These are phyloP conservation scores for Suillus brevipes DNA, from an alignment of 768 basidiomycete species.

Conservation along the genomic window DNA sequence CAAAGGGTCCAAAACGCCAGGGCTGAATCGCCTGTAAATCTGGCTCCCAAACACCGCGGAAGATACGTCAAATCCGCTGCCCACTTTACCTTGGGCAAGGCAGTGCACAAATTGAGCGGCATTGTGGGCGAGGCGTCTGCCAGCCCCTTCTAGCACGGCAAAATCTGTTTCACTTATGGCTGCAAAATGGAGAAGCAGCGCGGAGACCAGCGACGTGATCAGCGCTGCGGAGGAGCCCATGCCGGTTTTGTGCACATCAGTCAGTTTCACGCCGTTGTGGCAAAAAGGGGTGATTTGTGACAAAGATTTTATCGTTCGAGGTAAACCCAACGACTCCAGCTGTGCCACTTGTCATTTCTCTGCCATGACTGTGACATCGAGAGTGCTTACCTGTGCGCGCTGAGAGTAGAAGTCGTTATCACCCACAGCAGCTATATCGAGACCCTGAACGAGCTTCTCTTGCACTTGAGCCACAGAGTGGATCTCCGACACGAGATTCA, in stretches of 20 bases:
- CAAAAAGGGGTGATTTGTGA: conserved; percentile 74
- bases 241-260: conserved; percentile 95
- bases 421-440: conserved; percentile 82
- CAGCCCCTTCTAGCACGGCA: conserved; percentile 41
- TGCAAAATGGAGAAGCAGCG: conserved; percentile 74
- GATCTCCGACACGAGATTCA: conserved; percentile 66
- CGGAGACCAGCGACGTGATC: conserved; percentile 91
- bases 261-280: conserved; percentile 63
- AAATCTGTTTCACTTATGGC: conserved; percentile 58
- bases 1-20: conserved; percentile 61
- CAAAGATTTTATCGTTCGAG: conserved; percentile 64
- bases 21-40: conserved; percentile 85
- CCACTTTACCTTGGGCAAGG: conserved; percentile 96
- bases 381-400: conserved; percentile 65
- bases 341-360: conserved; percentile 28
- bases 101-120: conserved; percentile 94
- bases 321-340: conserved; percentile 64
- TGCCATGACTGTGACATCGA: background rate
- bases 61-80: conserved; percentile 95
- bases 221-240: conserved; percentile 96
- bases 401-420: conserved; percentile 99
- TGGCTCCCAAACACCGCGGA: conserved; percentile 95
- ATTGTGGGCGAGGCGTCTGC: conserved; percentile 78
- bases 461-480: conserved; percentile 44
- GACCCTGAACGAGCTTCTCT: conserved; percentile 47